Evolutionary conservation across 805 yeast species (phyloP).

Genomic region (Cyberlindnera mississippiensis): DNA sequence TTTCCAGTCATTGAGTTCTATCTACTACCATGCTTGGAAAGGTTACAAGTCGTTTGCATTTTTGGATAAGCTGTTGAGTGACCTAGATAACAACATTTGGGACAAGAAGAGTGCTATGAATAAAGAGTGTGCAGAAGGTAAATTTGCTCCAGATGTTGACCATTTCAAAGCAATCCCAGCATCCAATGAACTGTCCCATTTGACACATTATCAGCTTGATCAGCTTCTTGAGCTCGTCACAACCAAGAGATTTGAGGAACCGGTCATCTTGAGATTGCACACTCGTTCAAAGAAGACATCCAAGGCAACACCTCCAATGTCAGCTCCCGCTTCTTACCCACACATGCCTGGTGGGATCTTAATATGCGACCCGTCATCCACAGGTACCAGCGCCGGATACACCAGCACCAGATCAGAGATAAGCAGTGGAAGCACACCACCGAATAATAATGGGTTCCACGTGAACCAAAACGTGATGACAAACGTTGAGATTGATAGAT

Average conservation of each 20-base stretch:
- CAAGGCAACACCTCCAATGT: background rate
- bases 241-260: slow-evolving; percentile 17
- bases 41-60: slow-evolving; percentile 46
- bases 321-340: background rate
- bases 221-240: slow-evolving; percentile 16
- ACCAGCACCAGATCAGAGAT: slow-evolving; percentile 2
- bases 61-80: slow-evolving; percentile 34
- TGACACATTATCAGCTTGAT: slow-evolving; percentile 23
- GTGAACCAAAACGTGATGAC: slow-evolving; percentile 19
- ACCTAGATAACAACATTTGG: slow-evolving; percentile 29
- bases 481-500: slow-evolving; percentile 20
- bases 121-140: slow-evolving; percentile 15
- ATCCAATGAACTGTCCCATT: slow-evolving; percentile 21
- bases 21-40: slow-evolving; percentile 65
- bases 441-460: slow-evolving; percentile 15
- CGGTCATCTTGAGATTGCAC: slow-evolving; percentile 13
- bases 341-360: background rate
- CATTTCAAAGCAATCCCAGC: slow-evolving; percentile 25
- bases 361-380: background rate
- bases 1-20: slow-evolving; percentile 42
- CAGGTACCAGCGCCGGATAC: slow-evolving; percentile 1
- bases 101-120: slow-evolving; percentile 24
- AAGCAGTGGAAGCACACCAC: slow-evolving; percentile 14
- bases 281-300: slow-evolving; percentile 11
- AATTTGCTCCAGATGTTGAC: slow-evolving; percentile 12